Conservation (phyloP, 1,284 basidiomycete genomes). For the Sphaerobolus stellatus region DNA sequence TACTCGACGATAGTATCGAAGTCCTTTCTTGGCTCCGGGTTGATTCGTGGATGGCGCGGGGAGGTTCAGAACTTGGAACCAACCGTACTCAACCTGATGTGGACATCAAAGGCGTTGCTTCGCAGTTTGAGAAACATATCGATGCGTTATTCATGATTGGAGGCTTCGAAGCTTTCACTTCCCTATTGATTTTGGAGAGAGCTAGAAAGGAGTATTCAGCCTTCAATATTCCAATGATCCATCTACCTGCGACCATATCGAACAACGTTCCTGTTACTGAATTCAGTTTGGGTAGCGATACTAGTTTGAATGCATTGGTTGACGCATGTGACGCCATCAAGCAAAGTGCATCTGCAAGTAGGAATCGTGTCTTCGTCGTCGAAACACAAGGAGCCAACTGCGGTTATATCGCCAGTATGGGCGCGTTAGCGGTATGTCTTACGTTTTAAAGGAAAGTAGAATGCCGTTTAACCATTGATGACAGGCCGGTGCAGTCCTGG, state of each 20-base stretch:
- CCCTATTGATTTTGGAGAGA: constrained; percentile 77
- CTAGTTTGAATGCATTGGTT: constrained; percentile 95
- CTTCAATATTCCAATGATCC: constrained; percentile 92
- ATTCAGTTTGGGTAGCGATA: constrained; percentile 93
- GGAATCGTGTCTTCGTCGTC: constrained; percentile 96
- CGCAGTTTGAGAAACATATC: constrained; percentile 89
- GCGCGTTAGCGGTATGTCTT: constrained; percentile 82
- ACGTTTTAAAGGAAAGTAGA: background rate
- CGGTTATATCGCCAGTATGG: constrained; percentile 94
- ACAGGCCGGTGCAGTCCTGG: constrained; percentile 86
- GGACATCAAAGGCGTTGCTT: constrained; percentile 84
- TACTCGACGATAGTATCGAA: constrained; percentile 85
- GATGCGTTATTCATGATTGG: constrained; percentile 89
- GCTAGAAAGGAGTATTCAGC: constrained; percentile 82
- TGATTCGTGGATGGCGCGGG: constrained; percentile 93
- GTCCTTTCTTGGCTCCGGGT: constrained; percentile 96
- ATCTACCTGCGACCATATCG: constrained; percentile 92
- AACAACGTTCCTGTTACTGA: constrained; percentile 99
- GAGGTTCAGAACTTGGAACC: constrained; percentile 98
- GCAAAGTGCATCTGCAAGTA: constrained; percentile 93
- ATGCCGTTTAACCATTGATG: constrained; percentile 12
- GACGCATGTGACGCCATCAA: constrained; percentile 98
- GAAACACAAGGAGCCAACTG: constrained; percentile 98
- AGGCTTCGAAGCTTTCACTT: constrained; percentile 92
- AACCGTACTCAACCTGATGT: constrained; percentile 86